These are phyloP conservation scores for Penicillium sp. DNA, from an alignment of 2,329 filamentous ascomycete species.

Conservation along the genomic window DNA sequence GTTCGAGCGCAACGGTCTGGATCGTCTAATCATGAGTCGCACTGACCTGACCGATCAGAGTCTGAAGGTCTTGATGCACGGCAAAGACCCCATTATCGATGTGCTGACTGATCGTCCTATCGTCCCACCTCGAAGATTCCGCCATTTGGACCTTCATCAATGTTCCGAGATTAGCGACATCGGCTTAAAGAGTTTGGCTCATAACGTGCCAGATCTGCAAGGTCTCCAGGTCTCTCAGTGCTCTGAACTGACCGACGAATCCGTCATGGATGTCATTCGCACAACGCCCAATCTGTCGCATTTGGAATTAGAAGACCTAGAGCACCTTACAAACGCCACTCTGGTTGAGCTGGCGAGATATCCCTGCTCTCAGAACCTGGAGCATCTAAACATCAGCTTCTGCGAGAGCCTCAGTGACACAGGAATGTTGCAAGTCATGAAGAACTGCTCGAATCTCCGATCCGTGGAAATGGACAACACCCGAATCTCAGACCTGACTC, in stretches of 20 bases:
- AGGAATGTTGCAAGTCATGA: slow-evolving; percentile 81
- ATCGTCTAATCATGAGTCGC: slow-evolving; percentile 79
- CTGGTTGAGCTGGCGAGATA: slow-evolving; percentile 75
- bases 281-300: slow-evolving; percentile 78
- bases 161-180: slow-evolving; percentile 72
- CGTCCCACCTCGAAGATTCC: slow-evolving; percentile 75
- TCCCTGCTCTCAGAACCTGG: slow-evolving; percentile 69
- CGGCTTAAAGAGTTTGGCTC: slow-evolving; percentile 70
- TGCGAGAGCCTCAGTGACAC: slow-evolving; percentile 83
- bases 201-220: slow-evolving; percentile 77
- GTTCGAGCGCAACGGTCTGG: slow-evolving; percentile 78
- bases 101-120: slow-evolving; percentile 74
- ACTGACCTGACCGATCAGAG: slow-evolving; percentile 74
- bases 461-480: slow-evolving; percentile 92
- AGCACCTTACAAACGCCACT: slow-evolving; percentile 72
- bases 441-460: slow-evolving; percentile 68
- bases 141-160: slow-evolving; percentile 81
- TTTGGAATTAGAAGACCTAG: slow-evolving; percentile 85
- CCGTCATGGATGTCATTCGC: slow-evolving; percentile 71
- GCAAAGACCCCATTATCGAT: slow-evolving; percentile 75
- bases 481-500: slow-evolving; percentile 79
- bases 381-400: slow-evolving; percentile 85
- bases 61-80: slow-evolving; percentile 73
- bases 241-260: slow-evolving; percentile 69
- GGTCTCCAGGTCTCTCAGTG: slow-evolving; percentile 83